phyloP scores from a whole-genome alignment of 1,139 yeast genomes.

The Kodamaea plutei region DNA sequence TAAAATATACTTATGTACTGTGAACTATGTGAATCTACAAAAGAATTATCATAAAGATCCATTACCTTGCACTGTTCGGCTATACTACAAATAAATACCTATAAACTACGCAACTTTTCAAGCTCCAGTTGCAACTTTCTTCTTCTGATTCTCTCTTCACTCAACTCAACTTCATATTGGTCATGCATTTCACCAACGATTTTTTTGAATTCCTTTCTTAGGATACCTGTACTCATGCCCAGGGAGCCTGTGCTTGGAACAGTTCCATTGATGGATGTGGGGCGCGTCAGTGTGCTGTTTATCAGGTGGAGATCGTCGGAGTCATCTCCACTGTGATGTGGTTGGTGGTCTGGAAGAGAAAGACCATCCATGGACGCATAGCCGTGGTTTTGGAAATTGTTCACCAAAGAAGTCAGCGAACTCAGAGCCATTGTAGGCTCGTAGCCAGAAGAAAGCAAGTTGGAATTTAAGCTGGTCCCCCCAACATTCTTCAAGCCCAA shows the following conservation, averaged over 20 bases:
- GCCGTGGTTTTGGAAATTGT: slow-evolving; percentile 8
- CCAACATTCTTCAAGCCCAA: slow-evolving; percentile 34
- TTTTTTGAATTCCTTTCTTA: slow-evolving; percentile 69
- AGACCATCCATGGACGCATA: slow-evolving; percentile 11
- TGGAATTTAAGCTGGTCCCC: too few relatives aligned
- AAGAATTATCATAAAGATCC: too few relatives aligned
- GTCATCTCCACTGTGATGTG: slow-evolving; percentile 11
- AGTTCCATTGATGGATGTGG: slow-evolving; percentile 13
- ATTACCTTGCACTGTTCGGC: not conserved
- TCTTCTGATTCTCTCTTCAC: slow-evolving; percentile 53
- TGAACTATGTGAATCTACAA: too few relatives aligned
- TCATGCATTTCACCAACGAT: slow-evolving; percentile 61
- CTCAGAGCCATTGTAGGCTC: slow-evolving; percentile 9
- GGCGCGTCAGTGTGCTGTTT: slow-evolving; percentile 16
- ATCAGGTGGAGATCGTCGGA: slow-evolving; percentile 16
- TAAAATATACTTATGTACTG: too few relatives aligned
- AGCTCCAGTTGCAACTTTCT: slow-evolving; percentile 43
- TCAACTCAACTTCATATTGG: slow-evolving; percentile 55
- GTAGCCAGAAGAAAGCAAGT: slow-evolving; percentile 11
- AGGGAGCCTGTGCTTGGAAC: slow-evolving; percentile 4
- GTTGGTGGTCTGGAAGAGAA: slow-evolving; percentile 9
- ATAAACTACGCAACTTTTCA: slow-evolving; percentile 13
- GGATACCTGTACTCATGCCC: slow-evolving; percentile 40
- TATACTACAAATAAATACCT: slow-evolving; percentile 5
- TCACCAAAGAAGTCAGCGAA: slow-evolving; percentile 10